phyloP scores from a whole-genome alignment of 257 asterid genomes.

The Fraxinus cuspidata region DNA sequence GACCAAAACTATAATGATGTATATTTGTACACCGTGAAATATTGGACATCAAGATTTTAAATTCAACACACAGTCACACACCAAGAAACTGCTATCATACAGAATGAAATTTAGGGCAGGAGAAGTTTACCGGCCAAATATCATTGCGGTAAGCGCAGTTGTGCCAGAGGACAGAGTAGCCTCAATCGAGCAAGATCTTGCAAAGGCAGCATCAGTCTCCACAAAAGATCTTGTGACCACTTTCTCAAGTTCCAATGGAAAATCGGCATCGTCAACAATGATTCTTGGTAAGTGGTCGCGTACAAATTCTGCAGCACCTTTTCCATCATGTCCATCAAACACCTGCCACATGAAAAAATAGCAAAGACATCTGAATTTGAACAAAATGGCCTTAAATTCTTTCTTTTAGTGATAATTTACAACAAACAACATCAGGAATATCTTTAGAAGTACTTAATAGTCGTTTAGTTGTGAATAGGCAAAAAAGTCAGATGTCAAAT shows the following conservation, averaged over 20 bases:
- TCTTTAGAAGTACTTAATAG: not conserved
- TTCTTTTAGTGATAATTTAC: not conserved
- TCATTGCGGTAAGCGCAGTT: slow-evolving; percentile 89
- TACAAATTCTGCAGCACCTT: slow-evolving; percentile 84
- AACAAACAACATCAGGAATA: not conserved
- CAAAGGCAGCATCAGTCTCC: slow-evolving; percentile 76
- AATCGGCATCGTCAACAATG: slow-evolving; percentile 80
- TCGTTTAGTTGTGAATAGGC: slow-evolving; percentile 1
- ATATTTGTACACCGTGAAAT: not conserved
- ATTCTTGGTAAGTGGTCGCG: slow-evolving; percentile 84
- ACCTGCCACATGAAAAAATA: slow-evolving; percentile 54
- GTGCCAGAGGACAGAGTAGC: slow-evolving; percentile 83
- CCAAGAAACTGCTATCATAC: not conserved
- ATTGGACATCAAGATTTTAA: not conserved
- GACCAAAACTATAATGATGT: not conserved
- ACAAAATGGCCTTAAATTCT: slow-evolving; percentile 8
- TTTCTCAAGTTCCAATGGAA: slow-evolving; percentile 83
- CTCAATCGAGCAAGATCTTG: slow-evolving; percentile 66
- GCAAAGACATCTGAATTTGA: slow-evolving; percentile 19
- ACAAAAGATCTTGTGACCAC: slow-evolving; percentile 73
- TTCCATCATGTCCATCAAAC: slow-evolving; percentile 95
- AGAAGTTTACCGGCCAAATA: slow-evolving; percentile 68
- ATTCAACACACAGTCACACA: not conserved
- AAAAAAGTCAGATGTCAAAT: not conserved
- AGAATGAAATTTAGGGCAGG: slow-evolving; percentile 1